Base-by-base conservation (phyloP, 1,139 yeast genomes). In the Diutina mesorugosa region DNA sequence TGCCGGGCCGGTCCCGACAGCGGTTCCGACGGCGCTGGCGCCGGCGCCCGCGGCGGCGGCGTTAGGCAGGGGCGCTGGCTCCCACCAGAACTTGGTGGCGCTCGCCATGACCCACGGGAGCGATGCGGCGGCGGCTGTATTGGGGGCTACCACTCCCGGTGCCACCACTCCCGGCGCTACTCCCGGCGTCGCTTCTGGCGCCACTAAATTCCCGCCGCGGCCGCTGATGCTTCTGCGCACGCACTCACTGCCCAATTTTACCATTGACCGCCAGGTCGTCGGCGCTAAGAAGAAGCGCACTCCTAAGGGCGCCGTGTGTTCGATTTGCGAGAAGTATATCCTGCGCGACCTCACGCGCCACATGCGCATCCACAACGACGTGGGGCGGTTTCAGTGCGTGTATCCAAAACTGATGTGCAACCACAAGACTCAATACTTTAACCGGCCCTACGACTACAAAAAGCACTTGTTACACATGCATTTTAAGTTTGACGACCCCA, bases 391-490 rank as follows among this genome's bases (percentile, higher is more conserved):
- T 59, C 74, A 72, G 62, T 76, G 80, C 61, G 76, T 75, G 30
- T 76, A 71, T 59, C 79, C 80, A 1, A 69, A 69, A 55, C 65
- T 62, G 21, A 69, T 67, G 69, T 76, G 80, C 63, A 73, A 67
- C 59, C 80, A 76, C 61, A 73, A 74, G 60, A 74, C 79, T 0
- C 74, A 76, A 54, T 69, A 76, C 59, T 76, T 76, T 60, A 76
- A 76, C 62, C 67, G 80, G 51, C 80, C 80, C 1, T 76, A 76
- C 61, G 80, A 76, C 63, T 76, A 73, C 67, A 76, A 76, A 60
- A 76, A 76, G 58, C 80, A 76, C 61, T 65, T 76, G 56, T 67
- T 76, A 48, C 79, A 76, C 59, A 69, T 71, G 60, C 80, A 76
- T 61, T 76, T 76, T 63, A 66, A 64, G 56, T 76, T 76, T 58